Conservation (phyloP, 768 basidiomycete genomes). For the Leccinum boreale region DNA sequence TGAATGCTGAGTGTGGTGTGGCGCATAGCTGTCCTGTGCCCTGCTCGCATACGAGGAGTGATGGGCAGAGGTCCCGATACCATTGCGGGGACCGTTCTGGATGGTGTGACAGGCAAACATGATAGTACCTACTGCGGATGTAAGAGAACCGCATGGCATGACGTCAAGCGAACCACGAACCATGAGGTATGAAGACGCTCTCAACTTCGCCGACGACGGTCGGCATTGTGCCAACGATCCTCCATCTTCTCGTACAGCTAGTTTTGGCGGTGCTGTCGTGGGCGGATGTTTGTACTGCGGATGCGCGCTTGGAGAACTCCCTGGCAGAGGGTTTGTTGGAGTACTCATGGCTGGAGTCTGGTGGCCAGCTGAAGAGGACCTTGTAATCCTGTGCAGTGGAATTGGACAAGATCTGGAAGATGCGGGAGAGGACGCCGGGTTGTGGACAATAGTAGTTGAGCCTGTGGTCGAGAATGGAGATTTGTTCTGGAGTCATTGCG, state of each 20-base stretch:
- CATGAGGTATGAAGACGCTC: slow-evolving; percentile 89
- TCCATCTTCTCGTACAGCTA: slow-evolving; percentile 81
- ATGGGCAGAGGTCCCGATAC: slow-evolving; percentile 12
- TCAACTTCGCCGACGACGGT: slow-evolving; percentile 66
- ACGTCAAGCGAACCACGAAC: slow-evolving; percentile 45
- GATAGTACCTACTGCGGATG: slow-evolving; percentile 28
- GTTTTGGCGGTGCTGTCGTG: slow-evolving; percentile 74
- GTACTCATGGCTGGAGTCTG: slow-evolving; percentile 45
- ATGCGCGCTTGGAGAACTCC: slow-evolving; percentile 57
- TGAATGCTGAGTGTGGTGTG: slow-evolving; percentile 23
- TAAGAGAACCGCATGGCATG: slow-evolving; percentile 32
- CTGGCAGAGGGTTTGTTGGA: slow-evolving; percentile 41
- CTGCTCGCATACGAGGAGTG: slow-evolving; percentile 27
- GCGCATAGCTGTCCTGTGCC: slow-evolving; percentile 24
- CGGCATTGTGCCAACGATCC: slow-evolving; percentile 64
- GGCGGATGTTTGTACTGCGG: slow-evolving; percentile 53
- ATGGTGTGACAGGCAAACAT: slow-evolving; percentile 41
- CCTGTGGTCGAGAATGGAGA: slow-evolving; percentile 55
- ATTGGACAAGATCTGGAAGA: slow-evolving; percentile 79
- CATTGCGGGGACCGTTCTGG: slow-evolving; percentile 24
- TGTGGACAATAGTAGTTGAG: slow-evolving; percentile 55
- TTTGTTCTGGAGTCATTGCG: slow-evolving; percentile 52
- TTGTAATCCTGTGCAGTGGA: slow-evolving; percentile 43
- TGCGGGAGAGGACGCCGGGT: slow-evolving; percentile 50
- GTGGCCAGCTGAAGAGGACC: slow-evolving; percentile 75